Conservation (phyloP, 176 grass and related monocot genomes). For the Zizania latifolia region DNA sequence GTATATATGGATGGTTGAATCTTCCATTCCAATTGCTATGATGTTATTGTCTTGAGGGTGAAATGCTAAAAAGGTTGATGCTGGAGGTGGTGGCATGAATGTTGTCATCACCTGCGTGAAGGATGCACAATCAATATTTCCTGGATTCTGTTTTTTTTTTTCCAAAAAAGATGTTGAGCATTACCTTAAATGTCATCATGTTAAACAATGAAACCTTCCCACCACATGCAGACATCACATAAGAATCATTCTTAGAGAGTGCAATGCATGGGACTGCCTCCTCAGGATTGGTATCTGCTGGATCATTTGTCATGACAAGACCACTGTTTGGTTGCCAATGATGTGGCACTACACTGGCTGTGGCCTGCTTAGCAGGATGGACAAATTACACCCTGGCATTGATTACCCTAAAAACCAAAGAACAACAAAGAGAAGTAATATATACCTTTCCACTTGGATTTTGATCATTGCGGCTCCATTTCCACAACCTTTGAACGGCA, state of each 20-base stretch:
- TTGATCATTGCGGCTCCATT: constrained; percentile 74
- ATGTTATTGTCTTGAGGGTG: constrained; percentile 99
- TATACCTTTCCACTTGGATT: constrained; percentile 84
- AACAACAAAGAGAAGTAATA: constrained; percentile 23
- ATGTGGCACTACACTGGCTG: constrained; percentile 70
- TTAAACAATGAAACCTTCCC: constrained; percentile 98
- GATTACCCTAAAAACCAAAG: constrained; percentile 25
- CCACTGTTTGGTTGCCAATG: constrained; percentile 93
- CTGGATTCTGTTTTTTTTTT: background rate
- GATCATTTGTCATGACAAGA: constrained; percentile 91
- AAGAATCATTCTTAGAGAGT: constrained; percentile 97
- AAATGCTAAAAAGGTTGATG: constrained; percentile 94
- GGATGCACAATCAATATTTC: constrained; percentile 14
- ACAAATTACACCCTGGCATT: constrained; percentile 17
- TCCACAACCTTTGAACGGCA: constrained; percentile 88
- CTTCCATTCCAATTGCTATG: constrained; percentile 99
- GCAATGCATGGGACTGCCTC: constrained; percentile 89
- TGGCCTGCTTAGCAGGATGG: constrained; percentile 54
- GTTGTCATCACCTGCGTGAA: constrained; percentile 88
- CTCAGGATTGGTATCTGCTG: constrained; percentile 56
- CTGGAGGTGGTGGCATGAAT: constrained; percentile 85
- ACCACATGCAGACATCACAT: constrained; percentile 97
- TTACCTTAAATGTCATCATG: constrained; percentile 99
- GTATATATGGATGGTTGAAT: constrained; percentile 99
- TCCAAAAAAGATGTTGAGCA: constrained; percentile 14